These are phyloP conservation scores for Spathaspora boniae DNA, from an alignment of 805 yeast species.

Conservation along the genomic window DNA sequence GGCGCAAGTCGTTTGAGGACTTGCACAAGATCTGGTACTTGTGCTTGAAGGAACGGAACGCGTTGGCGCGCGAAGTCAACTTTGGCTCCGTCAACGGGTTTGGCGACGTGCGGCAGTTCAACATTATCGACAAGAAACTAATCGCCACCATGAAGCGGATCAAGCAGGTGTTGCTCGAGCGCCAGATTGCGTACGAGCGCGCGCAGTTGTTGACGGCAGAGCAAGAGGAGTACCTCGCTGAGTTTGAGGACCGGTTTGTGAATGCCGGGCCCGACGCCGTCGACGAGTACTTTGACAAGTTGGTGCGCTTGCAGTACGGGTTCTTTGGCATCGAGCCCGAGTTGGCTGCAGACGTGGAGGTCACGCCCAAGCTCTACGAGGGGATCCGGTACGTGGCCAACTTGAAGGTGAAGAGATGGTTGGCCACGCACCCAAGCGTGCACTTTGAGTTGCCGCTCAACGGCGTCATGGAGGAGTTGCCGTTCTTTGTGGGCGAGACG, in stretches of 20 bases:
- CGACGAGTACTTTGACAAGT: constrained; percentile 57
- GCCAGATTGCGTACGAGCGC: constrained; percentile 67
- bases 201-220: constrained; percentile 47
- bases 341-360: constrained; percentile 53
- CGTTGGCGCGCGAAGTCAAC: constrained; percentile 70
- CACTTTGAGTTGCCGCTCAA: constrained; percentile 30
- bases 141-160: constrained; percentile 49
- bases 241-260: constrained; percentile 58
- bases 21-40: constrained; percentile 89
- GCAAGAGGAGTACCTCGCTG: constrained; percentile 48
- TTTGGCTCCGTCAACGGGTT: constrained; percentile 38
- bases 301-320: constrained; percentile 77
- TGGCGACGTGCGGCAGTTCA: constrained; percentile 10
- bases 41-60: constrained; percentile 78
- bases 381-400: constrained; percentile 72
- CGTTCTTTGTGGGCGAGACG: constrained; percentile 31
- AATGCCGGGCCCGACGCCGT: constrained; percentile 50
- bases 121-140: constrained; percentile 36
- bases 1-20: constrained; percentile 89
- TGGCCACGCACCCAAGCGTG: constrained; percentile 18
- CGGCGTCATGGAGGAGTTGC: constrained; percentile 39
- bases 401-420: constrained; percentile 51
- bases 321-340: constrained; percentile 80
- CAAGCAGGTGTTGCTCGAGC: constrained; percentile 82
- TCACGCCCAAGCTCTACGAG: constrained; percentile 44